phyloP scores from a whole-genome alignment of 2,329 filamentous ascomycete species.

The Fusarium sulawesiense region DNA sequence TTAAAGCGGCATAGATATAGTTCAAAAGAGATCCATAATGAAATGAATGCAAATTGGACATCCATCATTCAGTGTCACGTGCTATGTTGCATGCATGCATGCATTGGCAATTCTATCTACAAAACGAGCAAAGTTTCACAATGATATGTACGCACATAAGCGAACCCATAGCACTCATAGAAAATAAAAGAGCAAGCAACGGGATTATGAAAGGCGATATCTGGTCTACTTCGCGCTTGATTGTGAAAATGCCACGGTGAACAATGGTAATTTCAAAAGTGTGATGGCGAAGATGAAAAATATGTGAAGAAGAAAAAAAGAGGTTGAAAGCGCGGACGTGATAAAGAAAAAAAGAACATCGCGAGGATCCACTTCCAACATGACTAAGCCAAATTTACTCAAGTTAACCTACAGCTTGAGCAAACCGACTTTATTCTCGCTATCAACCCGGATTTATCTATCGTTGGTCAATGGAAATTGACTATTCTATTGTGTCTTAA shows the following conservation, averaged over 20 bases:
- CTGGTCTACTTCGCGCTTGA: conserved; percentile 66
- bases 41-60: conserved; percentile 42
- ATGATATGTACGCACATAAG: conserved; percentile 68
- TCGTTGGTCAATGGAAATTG: neutral
- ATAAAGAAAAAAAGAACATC: conserved; percentile 13
- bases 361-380: conserved; percentile 29
- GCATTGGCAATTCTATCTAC: conserved; percentile 9
- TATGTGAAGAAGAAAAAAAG: conserved; percentile 56
- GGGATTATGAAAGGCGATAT: conserved; percentile 70
- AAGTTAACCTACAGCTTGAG: neutral
- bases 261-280: conserved; percentile 49
- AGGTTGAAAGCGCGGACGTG: conserved; percentile 7
- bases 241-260: conserved; percentile 58
- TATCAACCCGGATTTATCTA: neutral
- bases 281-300: conserved; percentile 57
- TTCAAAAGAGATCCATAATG: conserved; percentile 45
- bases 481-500: neutral
- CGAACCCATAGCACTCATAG: conserved; percentile 68
- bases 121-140: neutral
- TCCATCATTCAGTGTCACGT: conserved; percentile 4
- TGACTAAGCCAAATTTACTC: conserved; percentile 40
- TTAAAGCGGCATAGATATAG: conserved; percentile 45
- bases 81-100: neutral
- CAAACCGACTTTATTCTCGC: neutral
- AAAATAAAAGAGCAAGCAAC: conserved; percentile 57